phyloP scores from a whole-genome alignment of 2,329 filamentous ascomycete genomes.

The Phyllosticta ampelicida region DNA sequence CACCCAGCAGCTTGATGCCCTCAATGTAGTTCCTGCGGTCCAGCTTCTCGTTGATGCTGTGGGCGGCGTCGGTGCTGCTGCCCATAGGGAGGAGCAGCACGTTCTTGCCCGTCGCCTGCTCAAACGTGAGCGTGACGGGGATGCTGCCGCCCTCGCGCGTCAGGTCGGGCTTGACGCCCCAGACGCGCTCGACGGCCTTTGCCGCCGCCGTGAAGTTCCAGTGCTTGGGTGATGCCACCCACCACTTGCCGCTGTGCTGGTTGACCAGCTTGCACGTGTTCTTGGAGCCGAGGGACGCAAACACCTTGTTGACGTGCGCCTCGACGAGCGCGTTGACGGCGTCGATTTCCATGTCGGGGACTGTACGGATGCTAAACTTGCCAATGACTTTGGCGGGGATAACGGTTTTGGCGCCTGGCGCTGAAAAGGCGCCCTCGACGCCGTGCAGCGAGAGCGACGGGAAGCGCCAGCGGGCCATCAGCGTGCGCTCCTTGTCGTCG shows the following conservation, averaged over 20 bases:
- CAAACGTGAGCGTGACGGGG: slow-evolving; percentile 91
- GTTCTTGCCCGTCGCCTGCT: slow-evolving; percentile 96
- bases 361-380: slow-evolving; percentile 97
- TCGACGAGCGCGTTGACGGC: slow-evolving; percentile 78
- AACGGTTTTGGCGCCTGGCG: slow-evolving; percentile 92
- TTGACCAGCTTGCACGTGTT: slow-evolving; percentile 75
- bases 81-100: slow-evolving; percentile 94
- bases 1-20: slow-evolving; percentile 88
- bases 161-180: slow-evolving; percentile 85
- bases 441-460: slow-evolving; percentile 92
- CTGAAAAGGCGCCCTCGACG: slow-evolving; percentile 87
- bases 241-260: slow-evolving; percentile 95
- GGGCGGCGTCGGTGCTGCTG: slow-evolving; percentile 88
- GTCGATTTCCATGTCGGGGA: slow-evolving; percentile 92
- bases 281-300: slow-evolving; percentile 81
- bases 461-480: slow-evolving; percentile 94
- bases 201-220: slow-evolving; percentile 95
- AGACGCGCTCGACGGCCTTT: slow-evolving; percentile 94
- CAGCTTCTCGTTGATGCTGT: slow-evolving; percentile 97
- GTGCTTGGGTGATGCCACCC: slow-evolving; percentile 94
- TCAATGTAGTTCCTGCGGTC: slow-evolving; percentile 97
- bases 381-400: slow-evolving; percentile 96
- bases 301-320: slow-evolving; percentile 72
- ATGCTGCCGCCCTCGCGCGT: slow-evolving; percentile 96
- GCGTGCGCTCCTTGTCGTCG: slow-evolving; percentile 76